Evolutionary conservation across 805 yeast genomes (phyloP), one percentile per base, ranked within the genome.

Genomic region (Tetrapisispora pingtungensis): DNA sequence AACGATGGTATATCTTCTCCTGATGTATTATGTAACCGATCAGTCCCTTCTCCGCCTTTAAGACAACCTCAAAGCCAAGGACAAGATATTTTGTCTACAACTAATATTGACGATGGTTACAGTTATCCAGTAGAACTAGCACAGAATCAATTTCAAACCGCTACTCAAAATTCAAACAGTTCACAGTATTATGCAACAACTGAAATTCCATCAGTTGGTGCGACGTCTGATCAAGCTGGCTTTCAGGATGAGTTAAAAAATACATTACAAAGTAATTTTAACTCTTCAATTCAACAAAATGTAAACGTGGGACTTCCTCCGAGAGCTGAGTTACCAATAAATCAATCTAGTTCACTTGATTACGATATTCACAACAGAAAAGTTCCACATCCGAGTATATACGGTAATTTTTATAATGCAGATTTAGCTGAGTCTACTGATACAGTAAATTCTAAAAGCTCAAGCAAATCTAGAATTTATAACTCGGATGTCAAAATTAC

Each of bases 401-500:
- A 36, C 15, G 39, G 39, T 3, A 36, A 36, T n/a, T 7, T 14
- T 8, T 8, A n/a, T 4, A 4, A n/a, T 15, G 31, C 18, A 4
- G 31, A 36, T 4, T 13, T 22, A n/a, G 31, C 27, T n/a, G 24
- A 7, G 3, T 36, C 30, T 14, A 24, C 39, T 15, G 39, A 36
- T 12, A 24, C 39, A 4, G 13, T 36, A 15, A 15, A 36, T 24
- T 36, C 39, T n/a, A 8, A 19, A n/a, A 15, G 19, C 20, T 22
- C 43, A 35, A n/a, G 27, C 27, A 37, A 14, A 13, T 13, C 32
- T 12, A 14, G 33, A 6, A 14, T 10, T 14, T 20, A 13, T 33
- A 20, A 27, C 12, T 31, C 40, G 3, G 40, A 18, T 12, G 40
- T 26, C 7, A 41, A 51, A 41, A 57, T 55, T 1, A 49, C 46